Conservation (phyloP, 305 asterid genomes). For the Nicotiana rustica region DNA sequence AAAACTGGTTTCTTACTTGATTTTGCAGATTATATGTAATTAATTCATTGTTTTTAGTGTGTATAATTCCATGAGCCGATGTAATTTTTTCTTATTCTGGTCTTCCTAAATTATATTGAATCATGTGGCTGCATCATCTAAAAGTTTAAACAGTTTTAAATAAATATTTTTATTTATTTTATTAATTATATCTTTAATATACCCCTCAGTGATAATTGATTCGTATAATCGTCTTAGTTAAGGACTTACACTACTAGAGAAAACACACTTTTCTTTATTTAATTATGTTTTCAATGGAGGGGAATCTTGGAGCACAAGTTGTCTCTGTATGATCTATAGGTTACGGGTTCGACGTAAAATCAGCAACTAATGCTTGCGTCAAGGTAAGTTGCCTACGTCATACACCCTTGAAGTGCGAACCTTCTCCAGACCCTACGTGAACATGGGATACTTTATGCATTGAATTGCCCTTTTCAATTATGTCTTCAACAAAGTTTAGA, state of each 20-base stretch:
- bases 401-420: background rate
- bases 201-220: too few species aligned
- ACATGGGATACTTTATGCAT: too few species aligned
- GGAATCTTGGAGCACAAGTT: background rate
- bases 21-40: constrained; percentile 25
- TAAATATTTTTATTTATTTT: too few species aligned
- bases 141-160: background rate
- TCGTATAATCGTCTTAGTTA: too few species aligned
- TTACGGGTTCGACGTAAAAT: background rate
- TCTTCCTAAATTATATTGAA: background rate
- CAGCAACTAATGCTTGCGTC: too few species aligned
- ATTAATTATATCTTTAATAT: too few species aligned
- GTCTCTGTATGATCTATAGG: background rate
- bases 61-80: constrained; percentile 6
- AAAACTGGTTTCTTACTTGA: background rate
- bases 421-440: too few species aligned
- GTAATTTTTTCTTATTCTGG: background rate
- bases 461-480: background rate
- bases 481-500: background rate
- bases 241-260: too few species aligned
- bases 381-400: too few species aligned
- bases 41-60: constrained; percentile 19
- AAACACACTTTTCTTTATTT: too few species aligned
- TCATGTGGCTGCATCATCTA: background rate
- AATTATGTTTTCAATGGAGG: too few species aligned